These are phyloP conservation scores for Penicillium aurantiogriseum DNA, from an alignment of 2,329 filamentous ascomycete species.

Conservation along the genomic window DNA sequence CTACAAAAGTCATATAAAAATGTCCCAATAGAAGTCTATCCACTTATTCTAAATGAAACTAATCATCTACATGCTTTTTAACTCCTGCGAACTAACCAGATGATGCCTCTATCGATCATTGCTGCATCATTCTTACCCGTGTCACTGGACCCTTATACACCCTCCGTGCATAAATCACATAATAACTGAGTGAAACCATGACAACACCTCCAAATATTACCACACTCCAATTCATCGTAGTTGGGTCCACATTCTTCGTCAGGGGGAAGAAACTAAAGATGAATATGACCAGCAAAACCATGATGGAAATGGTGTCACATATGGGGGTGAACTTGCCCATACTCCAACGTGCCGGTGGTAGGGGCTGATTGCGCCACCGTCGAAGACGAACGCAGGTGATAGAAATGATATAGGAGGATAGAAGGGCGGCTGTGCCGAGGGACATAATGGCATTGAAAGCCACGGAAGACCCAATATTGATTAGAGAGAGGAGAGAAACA, in stretches of 20 bases:
- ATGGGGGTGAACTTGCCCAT: neutral
- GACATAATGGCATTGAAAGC: conserved; percentile 45
- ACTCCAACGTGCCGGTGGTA: neutral
- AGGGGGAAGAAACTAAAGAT: neutral
- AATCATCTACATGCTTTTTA: too few species aligned
- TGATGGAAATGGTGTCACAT: neutral
- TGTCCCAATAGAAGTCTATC: too few species aligned
- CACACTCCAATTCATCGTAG: neutral
- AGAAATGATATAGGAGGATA: conserved; percentile 33
- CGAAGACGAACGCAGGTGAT: neutral
- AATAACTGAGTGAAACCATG: neutral
- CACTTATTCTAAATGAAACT: neutral
- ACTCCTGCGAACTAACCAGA: neutral
- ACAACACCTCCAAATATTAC: neutral
- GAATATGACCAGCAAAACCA: neutral
- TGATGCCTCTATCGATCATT: neutral
- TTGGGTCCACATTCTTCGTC: neutral
- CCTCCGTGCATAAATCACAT: neutral
- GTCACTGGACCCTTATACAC: neutral
- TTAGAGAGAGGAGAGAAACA: conserved; percentile 30
- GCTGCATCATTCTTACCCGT: neutral
- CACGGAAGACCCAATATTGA: conserved; percentile 35
- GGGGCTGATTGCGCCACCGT: neutral
- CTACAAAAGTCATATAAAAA: too few species aligned
- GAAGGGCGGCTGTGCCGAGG: conserved; percentile 33